A percentile compares a stretch with the other conserved stretches of the same genome.
Conservation (phyloP, 495 filamentous ascomycete species). For the Cercophora sp. region DNA sequence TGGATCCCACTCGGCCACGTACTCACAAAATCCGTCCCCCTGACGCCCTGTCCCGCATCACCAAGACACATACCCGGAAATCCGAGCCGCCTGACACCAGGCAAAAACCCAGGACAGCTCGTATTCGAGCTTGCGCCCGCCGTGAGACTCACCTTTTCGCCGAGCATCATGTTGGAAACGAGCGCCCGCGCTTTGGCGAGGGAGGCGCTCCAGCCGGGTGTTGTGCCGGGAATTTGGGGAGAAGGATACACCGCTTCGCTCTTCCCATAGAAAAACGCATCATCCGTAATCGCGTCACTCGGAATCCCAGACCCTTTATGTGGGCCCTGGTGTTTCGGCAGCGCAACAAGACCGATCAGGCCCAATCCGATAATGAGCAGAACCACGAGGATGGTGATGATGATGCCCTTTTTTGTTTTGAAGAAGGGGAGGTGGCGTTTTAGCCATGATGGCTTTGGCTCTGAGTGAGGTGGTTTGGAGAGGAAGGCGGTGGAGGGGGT, state of each 20-base stretch:
- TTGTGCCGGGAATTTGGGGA: no score
- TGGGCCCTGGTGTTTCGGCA: slow-evolving; percentile 15
- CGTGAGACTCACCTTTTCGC: slow-evolving; percentile 59
- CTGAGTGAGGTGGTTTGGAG: no score
- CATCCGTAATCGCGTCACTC: slow-evolving; percentile 35
- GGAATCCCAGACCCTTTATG: slow-evolving; percentile 4
- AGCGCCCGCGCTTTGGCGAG: slow-evolving; percentile 50
- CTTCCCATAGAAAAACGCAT: slow-evolving; percentile 52
- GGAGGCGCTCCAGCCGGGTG: slow-evolving; percentile 51
- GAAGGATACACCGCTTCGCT: slow-evolving; percentile 57
- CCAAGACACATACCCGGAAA: slow-evolving; percentile 61
- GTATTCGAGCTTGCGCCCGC: slow-evolving; percentile 42
- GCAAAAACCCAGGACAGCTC: slow-evolving; percentile 51
- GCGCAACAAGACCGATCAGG: slow-evolving; percentile 31
- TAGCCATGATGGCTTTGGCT: slow-evolving; percentile 31
- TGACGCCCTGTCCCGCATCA: slow-evolving; percentile 60
- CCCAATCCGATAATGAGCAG: slow-evolving; percentile 36
- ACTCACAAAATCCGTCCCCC: slow-evolving; percentile 58
- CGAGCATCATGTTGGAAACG: slow-evolving; percentile 53
- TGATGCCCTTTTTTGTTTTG: slow-evolving; percentile 32
- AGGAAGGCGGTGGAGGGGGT: no score
- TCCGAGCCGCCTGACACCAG: slow-evolving; percentile 49
- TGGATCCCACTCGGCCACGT: slow-evolving; percentile 54
- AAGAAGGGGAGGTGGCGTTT: slow-evolving; percentile 39
- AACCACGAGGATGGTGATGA: slow-evolving; percentile 29